These are phyloP conservation scores for Colletotrichum destructivum DNA, from an alignment of 2,329 filamentous ascomycete species.

Conservation along the genomic window DNA sequence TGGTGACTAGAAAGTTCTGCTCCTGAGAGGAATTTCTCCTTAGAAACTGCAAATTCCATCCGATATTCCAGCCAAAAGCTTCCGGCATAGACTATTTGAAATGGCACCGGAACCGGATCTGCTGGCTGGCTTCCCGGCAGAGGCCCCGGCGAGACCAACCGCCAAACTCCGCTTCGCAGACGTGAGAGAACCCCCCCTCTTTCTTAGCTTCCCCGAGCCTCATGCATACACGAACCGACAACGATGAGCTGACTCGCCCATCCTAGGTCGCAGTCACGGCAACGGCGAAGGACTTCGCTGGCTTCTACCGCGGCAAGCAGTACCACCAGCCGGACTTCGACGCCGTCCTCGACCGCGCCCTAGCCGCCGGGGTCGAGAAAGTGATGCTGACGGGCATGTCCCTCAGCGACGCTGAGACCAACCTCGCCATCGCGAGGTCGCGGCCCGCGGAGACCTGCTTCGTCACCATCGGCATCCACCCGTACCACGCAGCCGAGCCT, in stretches of 20 bases:
- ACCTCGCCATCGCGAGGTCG: slow-evolving; percentile 49
- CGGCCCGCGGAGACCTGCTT: slow-evolving; percentile 53
- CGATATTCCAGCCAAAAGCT: background rate
- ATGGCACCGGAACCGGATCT: slow-evolving; percentile 34
- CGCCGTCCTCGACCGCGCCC: slow-evolving; percentile 58
- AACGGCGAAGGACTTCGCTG: slow-evolving; percentile 62
- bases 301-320: slow-evolving; percentile 64
- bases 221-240: background rate
- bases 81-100: background rate
- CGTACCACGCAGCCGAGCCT: slow-evolving; percentile 64
- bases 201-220: background rate
- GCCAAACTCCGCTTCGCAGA: slow-evolving; percentile 37
- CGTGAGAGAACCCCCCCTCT: background rate
- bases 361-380: slow-evolving; percentile 58
- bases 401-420: slow-evolving; percentile 48
- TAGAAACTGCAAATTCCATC: background rate
- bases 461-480: slow-evolving; percentile 65
- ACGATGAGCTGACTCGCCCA: background rate
- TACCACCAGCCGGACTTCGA: slow-evolving; percentile 62
- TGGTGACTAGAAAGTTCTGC: no score
- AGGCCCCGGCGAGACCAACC: slow-evolving; percentile 22
- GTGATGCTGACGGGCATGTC: slow-evolving; percentile 59
- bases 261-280: slow-evolving; percentile 55
- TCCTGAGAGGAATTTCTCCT: background rate
- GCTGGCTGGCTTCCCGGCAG: slow-evolving; percentile 28